Evolutionary conservation across 208 protist genomes (phyloP).

Genomic region (Acanthamoeba sp.): DNA sequence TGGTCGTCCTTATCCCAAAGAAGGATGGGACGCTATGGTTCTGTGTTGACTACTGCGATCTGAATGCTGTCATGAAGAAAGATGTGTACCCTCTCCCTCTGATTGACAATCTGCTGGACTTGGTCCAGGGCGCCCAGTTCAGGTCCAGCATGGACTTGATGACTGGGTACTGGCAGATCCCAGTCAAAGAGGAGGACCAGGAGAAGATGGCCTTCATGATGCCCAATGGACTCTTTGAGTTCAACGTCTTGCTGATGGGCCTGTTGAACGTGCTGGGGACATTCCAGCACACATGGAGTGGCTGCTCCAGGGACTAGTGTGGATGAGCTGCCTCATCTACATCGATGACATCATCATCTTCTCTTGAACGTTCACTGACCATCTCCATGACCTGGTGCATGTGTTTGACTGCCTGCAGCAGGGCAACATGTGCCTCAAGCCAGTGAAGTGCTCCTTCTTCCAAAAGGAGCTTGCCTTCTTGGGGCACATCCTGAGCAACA

Average conservation of each 20-base stretch:
- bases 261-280: constrained; percentile 53
- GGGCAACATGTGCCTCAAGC: not conserved
- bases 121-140: not conserved
- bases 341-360: constrained; percentile 43
- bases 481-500: not conserved
- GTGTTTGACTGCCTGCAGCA: not conserved
- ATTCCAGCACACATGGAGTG: constrained; percentile 72
- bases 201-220: constrained; percentile 73
- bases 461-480: not conserved
- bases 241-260: constrained; percentile 69
- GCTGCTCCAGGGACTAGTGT: not conserved
- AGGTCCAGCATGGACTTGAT: constrained; percentile 56
- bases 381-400: not conserved
- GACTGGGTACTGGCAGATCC: constrained; percentile 66
- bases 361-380: not conserved
- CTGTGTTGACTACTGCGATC: constrained; percentile 59
- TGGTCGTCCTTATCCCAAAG: not conserved
- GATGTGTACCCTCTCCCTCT: constrained; percentile 56
- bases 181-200: not conserved
- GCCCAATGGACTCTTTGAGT: constrained; percentile 67
- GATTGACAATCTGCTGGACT: constrained; percentile 51
- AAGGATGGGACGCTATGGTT: constrained; percentile 30
- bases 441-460: not conserved
- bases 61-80: constrained; percentile 71
- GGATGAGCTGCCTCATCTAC: constrained; percentile 7